Base-by-base conservation (phyloP, 164 flowering plant genomes). In the Aristolochia californica region DNA sequence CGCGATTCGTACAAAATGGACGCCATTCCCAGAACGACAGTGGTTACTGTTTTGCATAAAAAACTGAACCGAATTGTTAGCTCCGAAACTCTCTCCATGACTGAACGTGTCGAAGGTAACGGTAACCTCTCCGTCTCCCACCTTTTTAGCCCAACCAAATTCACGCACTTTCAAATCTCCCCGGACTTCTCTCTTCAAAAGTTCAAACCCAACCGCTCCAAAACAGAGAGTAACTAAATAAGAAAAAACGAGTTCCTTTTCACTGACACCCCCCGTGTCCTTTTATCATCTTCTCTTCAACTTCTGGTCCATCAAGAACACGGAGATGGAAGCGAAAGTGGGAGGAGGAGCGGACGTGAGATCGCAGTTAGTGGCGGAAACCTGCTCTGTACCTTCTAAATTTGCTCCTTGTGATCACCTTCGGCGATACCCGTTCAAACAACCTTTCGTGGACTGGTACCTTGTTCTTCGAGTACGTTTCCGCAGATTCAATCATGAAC, bases 391-490 rank as follows among this genome's bases (percentile, higher is more conserved):
- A 13, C 69, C 60, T 67, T 80, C 66, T 34, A 67, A 23, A 21
- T 60, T 60, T 14, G 53, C 58, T 71, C 67, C 45, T 55, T 63
- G 51, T 62, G 26, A 20, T 51, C 70, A 59, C 47, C 57, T 43
- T 58, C 44, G 53, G 27, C 70, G 55, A 18, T 38, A 15, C 18
- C 26, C 22, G 0, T 51, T 25, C 14, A 61, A 62, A 28, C 47
- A 79, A 14, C 72, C 66, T 26, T 85, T 82, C 72, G 56, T 90
- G 45, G 90, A 90, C 62, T 87, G 97, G 95, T 90, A 90, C 60
- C 83, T 70, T 50, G 59, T 90, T 59, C 88, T 90, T 51, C 72
- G 72, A 30, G 97, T 90, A 80, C 4, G 85, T 75, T 63, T 40
- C 44, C 49, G n/a, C n/a, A 12, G 18, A 1, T 16, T 5, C 45